Base-by-base conservation (phyloP, 306 rosid species). In the Ceratonia siliqua region DNA sequence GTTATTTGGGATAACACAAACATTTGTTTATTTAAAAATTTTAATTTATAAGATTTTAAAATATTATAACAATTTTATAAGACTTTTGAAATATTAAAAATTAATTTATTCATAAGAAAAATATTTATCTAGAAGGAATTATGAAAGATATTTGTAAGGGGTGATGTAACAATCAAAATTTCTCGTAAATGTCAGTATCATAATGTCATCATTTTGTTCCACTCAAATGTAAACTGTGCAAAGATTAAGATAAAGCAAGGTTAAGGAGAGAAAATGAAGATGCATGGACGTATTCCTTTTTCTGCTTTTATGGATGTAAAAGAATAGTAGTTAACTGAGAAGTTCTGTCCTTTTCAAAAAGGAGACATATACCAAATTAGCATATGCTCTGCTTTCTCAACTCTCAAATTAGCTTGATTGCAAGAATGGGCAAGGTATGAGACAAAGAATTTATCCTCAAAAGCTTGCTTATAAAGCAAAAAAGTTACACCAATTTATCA, bases 361-460 rank as follows among this genome's bases (percentile, higher is more conserved):
- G 72, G 62, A 77, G 63, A 42, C 73, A 77, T 6, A 53, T 82
- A 42, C 62, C 49, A 68, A 67, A 73, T 56, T 77, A 56, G 79
- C 58, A 72, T 77, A 77, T 82, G 27, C 66, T 6, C 38, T 21
- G 21, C 17, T 18, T 59, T 62, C 43, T 75, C 73, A 75, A 73
- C 78, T 72, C 61, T n/a, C n/a, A 65, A 33, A 0, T 67, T 38
- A 65, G 8, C n/a, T 39, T 82, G 49, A 66, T 77, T 72, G 70
- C 50, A 49, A 54, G 11, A 48, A 46, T 75, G 79, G 73, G 82
- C 61, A 83, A 79, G 65, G 58, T 64, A 49, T 21, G 83, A 83
- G 75, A 83, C 78, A 71, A 46, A 70, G 84, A 79, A 83, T 79
- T 64, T 83, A 75, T 79, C 81, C 78, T 62, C 36, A 43, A 68